phyloP scores from a whole-genome alignment of 768 basidiomycete species.

The Fomitopsis pulvina region DNA sequence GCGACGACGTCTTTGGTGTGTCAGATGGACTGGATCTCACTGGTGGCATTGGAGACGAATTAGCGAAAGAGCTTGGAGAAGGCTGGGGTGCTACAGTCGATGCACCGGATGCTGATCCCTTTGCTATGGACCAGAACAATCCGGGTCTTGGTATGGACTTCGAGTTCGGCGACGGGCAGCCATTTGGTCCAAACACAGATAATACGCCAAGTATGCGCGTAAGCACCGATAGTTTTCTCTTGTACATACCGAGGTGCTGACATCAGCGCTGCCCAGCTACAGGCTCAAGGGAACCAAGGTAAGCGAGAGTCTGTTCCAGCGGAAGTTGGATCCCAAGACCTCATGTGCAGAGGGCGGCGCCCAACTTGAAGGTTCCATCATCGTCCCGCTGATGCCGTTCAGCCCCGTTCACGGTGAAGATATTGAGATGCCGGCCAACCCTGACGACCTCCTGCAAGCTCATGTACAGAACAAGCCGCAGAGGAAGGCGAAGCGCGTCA shows the following conservation, averaged over 20 bases:
- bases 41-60: constrained; percentile 64
- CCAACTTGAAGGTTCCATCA: constrained; percentile 12
- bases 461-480: constrained; percentile 3
- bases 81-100: constrained; percentile 43
- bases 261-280: background rate
- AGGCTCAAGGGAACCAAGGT: background rate
- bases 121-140: background rate
- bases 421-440: background rate
- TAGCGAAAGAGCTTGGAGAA: constrained; percentile 69
- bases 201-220: background rate
- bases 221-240: background rate
- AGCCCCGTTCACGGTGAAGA: constrained; percentile 9
- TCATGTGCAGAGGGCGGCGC: constrained; percentile 3
- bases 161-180: constrained; percentile 4
- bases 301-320: background rate
- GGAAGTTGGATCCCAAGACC: no score
- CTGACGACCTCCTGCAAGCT: background rate
- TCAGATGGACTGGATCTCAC: constrained; percentile 52
- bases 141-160: constrained; percentile 6
- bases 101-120: background rate
- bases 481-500: constrained; percentile 43
- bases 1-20: constrained; percentile 45
- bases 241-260: no score
- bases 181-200: background rate
- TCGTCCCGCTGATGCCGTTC: constrained; percentile 18